Conservation (phyloP, 140 eudicot species). For the Flaveria floridana region DNA sequence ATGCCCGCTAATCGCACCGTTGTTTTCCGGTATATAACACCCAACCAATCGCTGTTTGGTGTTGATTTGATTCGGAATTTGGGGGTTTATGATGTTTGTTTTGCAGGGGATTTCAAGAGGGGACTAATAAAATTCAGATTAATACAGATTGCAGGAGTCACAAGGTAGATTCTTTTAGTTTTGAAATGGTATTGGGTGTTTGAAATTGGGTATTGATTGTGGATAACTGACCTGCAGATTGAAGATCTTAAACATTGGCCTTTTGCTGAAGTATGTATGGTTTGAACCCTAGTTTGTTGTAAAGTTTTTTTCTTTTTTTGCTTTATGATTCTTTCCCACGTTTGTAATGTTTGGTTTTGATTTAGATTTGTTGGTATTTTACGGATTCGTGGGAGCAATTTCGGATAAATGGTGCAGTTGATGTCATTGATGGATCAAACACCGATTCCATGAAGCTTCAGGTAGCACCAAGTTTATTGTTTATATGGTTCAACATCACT, state of each 20-base stretch:
- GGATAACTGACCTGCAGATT: slow-evolving; percentile 53
- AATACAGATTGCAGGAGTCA: slow-evolving; percentile 72
- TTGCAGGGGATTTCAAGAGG: slow-evolving; percentile 74
- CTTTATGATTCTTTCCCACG: background rate
- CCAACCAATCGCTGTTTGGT: background rate
- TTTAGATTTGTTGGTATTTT: slow-evolving; percentile 91
- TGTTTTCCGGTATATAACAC: slow-evolving; percentile 63
- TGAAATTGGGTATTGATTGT: slow-evolving; percentile 20
- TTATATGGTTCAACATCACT: background rate
- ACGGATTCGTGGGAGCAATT: slow-evolving; percentile 95
- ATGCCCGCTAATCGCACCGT: slow-evolving; percentile 95
- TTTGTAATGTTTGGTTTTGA: slow-evolving; percentile 7
- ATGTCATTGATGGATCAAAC: slow-evolving; percentile 77
- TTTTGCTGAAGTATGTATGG: slow-evolving; percentile 66
- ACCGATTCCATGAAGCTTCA: slow-evolving; percentile 70
- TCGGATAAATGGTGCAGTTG: slow-evolving; percentile 74
- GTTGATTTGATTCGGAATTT: background rate
- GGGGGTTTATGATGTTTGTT: slow-evolving; percentile 25
- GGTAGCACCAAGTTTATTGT: slow-evolving; percentile 33
- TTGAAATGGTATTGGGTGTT: background rate
- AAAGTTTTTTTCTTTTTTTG: background rate
- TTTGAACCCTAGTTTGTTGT: background rate
- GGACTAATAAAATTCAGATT: slow-evolving; percentile 67
- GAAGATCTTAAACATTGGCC: slow-evolving; percentile 88
- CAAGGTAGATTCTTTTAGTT: slow-evolving; percentile 46